Percentiles rank a stretch among this genome's conserved stretches.
phyloP scores from a whole-genome alignment of 352 stramenopile genomes.

The Phytophthora constricta region DNA sequence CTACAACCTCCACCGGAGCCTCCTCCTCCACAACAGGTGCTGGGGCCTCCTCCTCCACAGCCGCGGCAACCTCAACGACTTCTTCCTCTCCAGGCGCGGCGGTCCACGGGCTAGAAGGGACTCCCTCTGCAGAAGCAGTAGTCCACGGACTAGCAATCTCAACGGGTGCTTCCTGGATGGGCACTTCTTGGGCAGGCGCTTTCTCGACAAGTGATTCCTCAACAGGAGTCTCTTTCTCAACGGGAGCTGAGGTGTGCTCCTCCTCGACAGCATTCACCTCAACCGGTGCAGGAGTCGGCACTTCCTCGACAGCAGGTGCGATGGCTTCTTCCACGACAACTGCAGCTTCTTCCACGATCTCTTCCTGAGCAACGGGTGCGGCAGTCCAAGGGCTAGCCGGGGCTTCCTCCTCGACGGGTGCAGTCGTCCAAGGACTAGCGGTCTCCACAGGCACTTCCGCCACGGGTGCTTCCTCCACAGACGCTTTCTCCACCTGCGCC shows the following conservation, averaged over 20 bases:
- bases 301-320: neutral
- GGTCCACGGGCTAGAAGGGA: slow-evolving; percentile 13
- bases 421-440: slow-evolving; percentile 39
- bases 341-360: neutral
- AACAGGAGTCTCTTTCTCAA: no score
- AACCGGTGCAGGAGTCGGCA: neutral
- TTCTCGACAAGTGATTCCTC: no score
- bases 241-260: neutral
- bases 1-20: neutral
- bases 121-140: slow-evolving; percentile 13
- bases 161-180: neutral
- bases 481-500: no score
- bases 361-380: neutral
- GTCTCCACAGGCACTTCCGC: neutral
- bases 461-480: neutral
- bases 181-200: no score
- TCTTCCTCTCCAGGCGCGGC: slow-evolving; percentile 18
- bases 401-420: slow-evolving; percentile 34
- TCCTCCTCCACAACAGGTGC: neutral
- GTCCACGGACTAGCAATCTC: slow-evolving; percentile 15
- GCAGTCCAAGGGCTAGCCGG: neutral
- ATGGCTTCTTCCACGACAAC: neutral
- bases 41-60: neutral
- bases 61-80: neutral
- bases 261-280: neutral